Base-by-base conservation (phyloP, 129 eudicot genomes). In the Daucus carota region DNA sequence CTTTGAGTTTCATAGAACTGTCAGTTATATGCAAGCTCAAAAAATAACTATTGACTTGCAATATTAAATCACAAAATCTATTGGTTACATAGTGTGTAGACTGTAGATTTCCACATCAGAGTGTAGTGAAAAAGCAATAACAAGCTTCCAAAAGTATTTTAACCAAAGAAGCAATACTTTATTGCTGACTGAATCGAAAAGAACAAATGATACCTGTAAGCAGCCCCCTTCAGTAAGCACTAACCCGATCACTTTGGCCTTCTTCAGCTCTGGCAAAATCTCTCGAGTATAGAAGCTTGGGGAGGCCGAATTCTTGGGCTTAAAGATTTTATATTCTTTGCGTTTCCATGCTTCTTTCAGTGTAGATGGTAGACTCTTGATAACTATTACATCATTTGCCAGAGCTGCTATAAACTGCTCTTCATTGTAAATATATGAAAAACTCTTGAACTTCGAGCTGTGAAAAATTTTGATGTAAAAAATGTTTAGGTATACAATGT, bases 381-480 rank as follows among this genome's bases (percentile, higher is more conserved):
- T 87, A 59, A 94, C 76, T 75, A 82, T 78, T 44, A 94, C 91
- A 86, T 94, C 98, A 80, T 82, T 89, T 73, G 80, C 78, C 41
- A 94, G 83, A 73, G 97, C 89, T 72, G 88, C 80, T 76, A 91
- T 83, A 78, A 94, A 94, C 52, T 91, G 87, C 59, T 91, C 97
- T 75, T 87, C 98, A 34, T 91, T 81, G 78, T 94, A 94, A 62
- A 94, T 76, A 77, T 94, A 94, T 50, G 97, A 89, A 85, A 94
- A 94, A 77, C 98, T 91, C 78, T 83, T 87, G 80, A 87, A 94
- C 83, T 81, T 86, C 22, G 93, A 89, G 75, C 98, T 94, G 93
- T 85, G 82, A 54, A 32, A 7, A 66, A 46, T 70, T 72, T 45
- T 29, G 50, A 81, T 69, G 48, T 8, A 38, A 76, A 63, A 62